phyloP scores from a whole-genome alignment of 2,329 filamentous ascomycete genomes.

The Hypomyces perniciosus region DNA sequence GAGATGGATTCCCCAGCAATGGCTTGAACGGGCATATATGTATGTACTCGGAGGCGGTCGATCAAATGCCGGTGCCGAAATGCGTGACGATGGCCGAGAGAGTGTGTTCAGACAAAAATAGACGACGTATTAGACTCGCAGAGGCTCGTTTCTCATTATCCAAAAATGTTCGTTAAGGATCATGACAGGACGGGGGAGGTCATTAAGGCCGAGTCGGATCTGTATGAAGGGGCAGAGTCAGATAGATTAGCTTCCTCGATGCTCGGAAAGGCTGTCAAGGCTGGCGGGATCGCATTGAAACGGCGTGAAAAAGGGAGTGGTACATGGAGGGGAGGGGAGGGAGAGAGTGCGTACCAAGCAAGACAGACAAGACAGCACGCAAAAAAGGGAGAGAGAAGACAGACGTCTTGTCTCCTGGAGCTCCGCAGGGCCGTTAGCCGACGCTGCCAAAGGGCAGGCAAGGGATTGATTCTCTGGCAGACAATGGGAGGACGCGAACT shows the following conservation, averaged over 20 bases:
- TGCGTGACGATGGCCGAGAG: background rate
- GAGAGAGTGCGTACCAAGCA: conserved; percentile 8
- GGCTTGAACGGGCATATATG: background rate
- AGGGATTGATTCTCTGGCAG: too few species aligned
- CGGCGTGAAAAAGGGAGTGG: conserved; percentile 12
- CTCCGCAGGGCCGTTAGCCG: conserved; percentile 5
- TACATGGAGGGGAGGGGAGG: conserved; percentile 5
- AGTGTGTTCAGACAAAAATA: conserved; percentile 7
- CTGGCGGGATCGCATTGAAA: background rate
- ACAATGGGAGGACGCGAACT: too few species aligned
- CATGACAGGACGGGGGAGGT: conserved; percentile 13
- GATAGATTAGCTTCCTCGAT: conserved; percentile 6
- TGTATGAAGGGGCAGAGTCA: conserved; percentile 4
- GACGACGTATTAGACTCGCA: conserved; percentile 7
- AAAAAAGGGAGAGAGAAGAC: conserved; percentile 1
- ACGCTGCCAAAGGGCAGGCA: conserved; percentile 7
- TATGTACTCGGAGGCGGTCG: background rate
- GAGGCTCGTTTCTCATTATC: conserved; percentile 15
- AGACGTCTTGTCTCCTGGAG: conserved; percentile 2
- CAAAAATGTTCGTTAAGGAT: conserved; percentile 13
- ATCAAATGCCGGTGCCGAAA: background rate
- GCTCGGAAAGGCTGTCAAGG: background rate
- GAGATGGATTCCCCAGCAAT: background rate
- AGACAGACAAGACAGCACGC: conserved; percentile 8
- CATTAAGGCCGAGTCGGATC: conserved; percentile 1